phyloP scores from a whole-genome alignment of 1,284 basidiomycete species.

The Schizophyllum amplum region DNA sequence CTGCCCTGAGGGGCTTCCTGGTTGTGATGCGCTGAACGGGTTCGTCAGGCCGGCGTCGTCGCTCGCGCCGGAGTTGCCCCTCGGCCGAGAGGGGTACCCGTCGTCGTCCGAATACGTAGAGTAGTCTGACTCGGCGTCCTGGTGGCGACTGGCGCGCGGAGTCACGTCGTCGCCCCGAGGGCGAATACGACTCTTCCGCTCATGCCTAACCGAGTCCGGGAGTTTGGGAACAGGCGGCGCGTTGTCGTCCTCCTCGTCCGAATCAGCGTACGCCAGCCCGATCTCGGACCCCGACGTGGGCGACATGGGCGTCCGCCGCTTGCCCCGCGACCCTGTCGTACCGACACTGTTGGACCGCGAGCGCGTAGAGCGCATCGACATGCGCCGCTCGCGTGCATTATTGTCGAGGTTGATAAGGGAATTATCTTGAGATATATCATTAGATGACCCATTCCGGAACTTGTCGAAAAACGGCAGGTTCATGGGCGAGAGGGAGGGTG shows the following conservation, averaged over 20 bases:
- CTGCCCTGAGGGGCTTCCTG: not conserved
- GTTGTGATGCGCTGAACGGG: constrained; percentile 22
- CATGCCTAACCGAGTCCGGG: not conserved
- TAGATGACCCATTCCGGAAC: constrained; percentile 27
- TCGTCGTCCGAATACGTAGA: constrained; percentile 6
- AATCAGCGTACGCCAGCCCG: constrained; percentile 44
- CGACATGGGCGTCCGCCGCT: constrained; percentile 12
- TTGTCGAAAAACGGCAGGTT: constrained; percentile 32
- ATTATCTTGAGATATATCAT: constrained; percentile 14
- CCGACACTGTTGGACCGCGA: not conserved
- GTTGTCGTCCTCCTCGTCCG: constrained; percentile 36
- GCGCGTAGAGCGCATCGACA: not conserved
- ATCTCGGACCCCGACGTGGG: constrained; percentile 37
- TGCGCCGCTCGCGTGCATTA: constrained; percentile 2
- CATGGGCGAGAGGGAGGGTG: not conserved
- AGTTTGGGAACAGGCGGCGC: not conserved
- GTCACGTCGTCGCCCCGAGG: constrained; percentile 11
- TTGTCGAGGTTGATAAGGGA: constrained; percentile 12
- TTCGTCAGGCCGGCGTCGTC: constrained; percentile 28
- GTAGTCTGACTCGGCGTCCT: constrained; percentile 7
- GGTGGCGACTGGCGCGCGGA: constrained; percentile 19
- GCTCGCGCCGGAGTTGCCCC: not conserved
- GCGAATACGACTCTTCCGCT: not conserved
- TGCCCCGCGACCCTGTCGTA: too few relatives aligned
- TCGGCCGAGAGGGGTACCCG: constrained; percentile 8